These are phyloP conservation scores for Trichoderma atroviride DNA, from an alignment of 2,329 filamentous ascomycete genomes.

Conservation along the genomic window DNA sequence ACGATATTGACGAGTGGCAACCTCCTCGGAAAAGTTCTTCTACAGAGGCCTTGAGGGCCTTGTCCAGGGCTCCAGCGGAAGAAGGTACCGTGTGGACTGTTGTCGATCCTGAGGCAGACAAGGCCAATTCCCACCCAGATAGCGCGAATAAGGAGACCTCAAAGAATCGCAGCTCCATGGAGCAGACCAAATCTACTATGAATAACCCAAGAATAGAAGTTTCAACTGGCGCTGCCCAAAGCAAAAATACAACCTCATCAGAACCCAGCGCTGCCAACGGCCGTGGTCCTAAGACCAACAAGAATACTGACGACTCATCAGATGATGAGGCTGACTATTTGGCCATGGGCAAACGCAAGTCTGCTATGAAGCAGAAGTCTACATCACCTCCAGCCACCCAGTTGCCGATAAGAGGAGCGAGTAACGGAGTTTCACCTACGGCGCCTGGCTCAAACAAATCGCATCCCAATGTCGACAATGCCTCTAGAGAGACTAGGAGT, in stretches of 20 bases:
- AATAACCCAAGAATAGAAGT: not conserved
- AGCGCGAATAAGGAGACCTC: not conserved
- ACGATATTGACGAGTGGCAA: constrained; percentile 46
- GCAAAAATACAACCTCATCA: not conserved
- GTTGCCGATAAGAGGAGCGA: constrained; percentile 1
- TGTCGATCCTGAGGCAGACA: constrained; percentile 44
- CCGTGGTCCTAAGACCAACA: constrained; percentile 22
- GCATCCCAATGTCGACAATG: not conserved
- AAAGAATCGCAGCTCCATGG: constrained; percentile 1
- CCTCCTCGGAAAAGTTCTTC: constrained; percentile 58
- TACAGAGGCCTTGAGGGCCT: constrained; percentile 55
- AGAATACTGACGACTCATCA: constrained; percentile 40
- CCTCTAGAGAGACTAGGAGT: not conserved
- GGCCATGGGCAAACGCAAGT: constrained; percentile 44
- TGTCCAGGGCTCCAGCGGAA: constrained; percentile 56
- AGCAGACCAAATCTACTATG: not conserved
- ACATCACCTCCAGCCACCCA: not conserved
- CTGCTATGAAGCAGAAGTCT: constrained; percentile 30
- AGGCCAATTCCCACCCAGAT: constrained; percentile 30
- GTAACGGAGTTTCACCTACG: constrained; percentile 3
- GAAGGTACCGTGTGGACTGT: constrained; percentile 56
- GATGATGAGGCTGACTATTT: constrained; percentile 44
- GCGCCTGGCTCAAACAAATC: not conserved
- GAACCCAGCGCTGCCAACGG: constrained; percentile 1
- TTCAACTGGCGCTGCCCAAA: not conserved